Conservation (phyloP, 192 early-diverging fungal genomes). For the Globomyces pollinis-pini region DNA sequence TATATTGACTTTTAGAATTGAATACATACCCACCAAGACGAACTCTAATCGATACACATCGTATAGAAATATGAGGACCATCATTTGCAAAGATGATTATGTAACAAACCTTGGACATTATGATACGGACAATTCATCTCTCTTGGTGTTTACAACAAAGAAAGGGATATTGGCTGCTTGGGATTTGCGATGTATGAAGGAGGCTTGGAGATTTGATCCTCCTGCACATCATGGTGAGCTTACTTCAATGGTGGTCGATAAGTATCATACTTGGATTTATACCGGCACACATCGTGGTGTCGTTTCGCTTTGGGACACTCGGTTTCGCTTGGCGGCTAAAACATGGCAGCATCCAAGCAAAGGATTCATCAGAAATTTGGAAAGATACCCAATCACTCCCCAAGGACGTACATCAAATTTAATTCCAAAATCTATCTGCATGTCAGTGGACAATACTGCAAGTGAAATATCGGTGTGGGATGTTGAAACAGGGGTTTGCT, state of each 20-base stretch:
- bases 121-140: slow-evolving; percentile 47
- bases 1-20: too few species aligned
- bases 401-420: background rate
- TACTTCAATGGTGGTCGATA: slow-evolving; percentile 61
- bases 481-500: slow-evolving; percentile 59
- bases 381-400: slow-evolving; percentile 13
- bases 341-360: slow-evolving; percentile 70
- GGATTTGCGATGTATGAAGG: slow-evolving; percentile 67
- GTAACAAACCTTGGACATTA: slow-evolving; percentile 18
- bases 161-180: slow-evolving; percentile 63
- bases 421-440: slow-evolving; percentile 37
- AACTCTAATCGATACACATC: slow-evolving; percentile 52
- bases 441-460: slow-evolving; percentile 51
- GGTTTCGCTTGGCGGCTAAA: slow-evolving; percentile 62
- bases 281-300: slow-evolving; percentile 72
- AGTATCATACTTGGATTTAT: slow-evolving; percentile 53
- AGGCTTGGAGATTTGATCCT: slow-evolving; percentile 46
- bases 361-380: slow-evolving; percentile 49
- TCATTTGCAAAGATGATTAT: slow-evolving; percentile 49
- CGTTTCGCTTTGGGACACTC: slow-evolving; percentile 67
- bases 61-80: slow-evolving; percentile 47
- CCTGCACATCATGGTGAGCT: slow-evolving; percentile 47
- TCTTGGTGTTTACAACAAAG: slow-evolving; percentile 63
- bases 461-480: slow-evolving; percentile 81
- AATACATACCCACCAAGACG: slow-evolving; percentile 35